Evolutionary conservation across 2,329 filamentous ascomycete species (phyloP).

Genomic region (Trichoderma polysporum): DNA sequence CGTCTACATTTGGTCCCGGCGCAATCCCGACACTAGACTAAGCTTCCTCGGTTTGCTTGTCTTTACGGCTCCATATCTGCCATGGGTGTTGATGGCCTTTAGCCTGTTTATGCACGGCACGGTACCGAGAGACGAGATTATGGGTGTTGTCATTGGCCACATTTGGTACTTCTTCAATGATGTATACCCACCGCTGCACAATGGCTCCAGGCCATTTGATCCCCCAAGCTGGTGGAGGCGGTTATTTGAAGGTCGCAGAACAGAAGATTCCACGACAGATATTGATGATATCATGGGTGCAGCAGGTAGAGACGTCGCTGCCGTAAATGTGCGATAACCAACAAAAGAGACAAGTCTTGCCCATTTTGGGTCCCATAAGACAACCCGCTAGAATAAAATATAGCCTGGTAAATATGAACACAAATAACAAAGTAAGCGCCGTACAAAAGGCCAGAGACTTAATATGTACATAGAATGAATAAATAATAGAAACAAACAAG

Average conservation of each 20-base stretch:
- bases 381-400: neutral
- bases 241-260: constrained; percentile 66
- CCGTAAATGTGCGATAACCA: constrained; percentile 7
- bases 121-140: constrained; percentile 92
- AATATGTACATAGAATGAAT: neutral
- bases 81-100: constrained; percentile 93
- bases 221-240: constrained; percentile 88
- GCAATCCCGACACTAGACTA: constrained; percentile 87
- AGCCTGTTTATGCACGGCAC: constrained; percentile 86
- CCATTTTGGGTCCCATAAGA: neutral
- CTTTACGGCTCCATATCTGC: constrained; percentile 91
- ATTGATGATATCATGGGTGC: constrained; percentile 64
- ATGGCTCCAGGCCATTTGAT: constrained; percentile 80
- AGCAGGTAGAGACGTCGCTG: constrained; percentile 38
- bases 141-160: constrained; percentile 91
- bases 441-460: neutral
- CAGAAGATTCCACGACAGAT: constrained; percentile 49
- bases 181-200: constrained; percentile 89
- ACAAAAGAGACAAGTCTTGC: neutral
- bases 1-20: constrained; percentile 96
- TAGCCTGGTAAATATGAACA: neutral
- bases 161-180: constrained; percentile 98
- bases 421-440: neutral
- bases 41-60: constrained; percentile 86
- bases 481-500: neutral